Evolutionary conservation across 495 filamentous ascomycete species (phyloP), one percentile per base, ranked within the genome.

Genomic region (Articulospora tetracladia): DNA sequence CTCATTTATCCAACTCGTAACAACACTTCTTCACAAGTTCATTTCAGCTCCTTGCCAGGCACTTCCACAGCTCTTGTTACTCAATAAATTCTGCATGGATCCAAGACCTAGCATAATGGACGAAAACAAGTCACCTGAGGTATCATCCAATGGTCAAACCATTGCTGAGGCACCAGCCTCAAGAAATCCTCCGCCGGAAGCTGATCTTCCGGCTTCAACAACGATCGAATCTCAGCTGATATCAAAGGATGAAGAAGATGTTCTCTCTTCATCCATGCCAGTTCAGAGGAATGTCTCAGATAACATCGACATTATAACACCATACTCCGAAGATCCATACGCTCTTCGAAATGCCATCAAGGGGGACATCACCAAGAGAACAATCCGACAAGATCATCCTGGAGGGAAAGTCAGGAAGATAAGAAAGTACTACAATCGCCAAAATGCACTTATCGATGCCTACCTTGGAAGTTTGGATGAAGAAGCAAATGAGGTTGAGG

Each of bases 371-470:
- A 70, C 64, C 36, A 58, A 61, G 51, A 68, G 69, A 52, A 75
- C 78, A 63, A 72, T 80, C 63, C 73, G 75, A 54, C 64, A 68
- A 56, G 73, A 76, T 27, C 73, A 79, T 54, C 77, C 78, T 23
- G 68, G 72, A 25, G 75, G 74, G 8, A 72, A 77, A 63, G 73
- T 73, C 59, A 72, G 57, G 50, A 66, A 75, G 47, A 69, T 81
- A 36, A 76, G 76, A 63, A 79, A 77, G 66, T 83, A 82, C 66
- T 84, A 83, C 66, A 76, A 72, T 25, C 67, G 76, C 48, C 79
- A 82, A 59, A 83, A 84, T 57, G 71, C 78, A 36, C 74, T 81
- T 27, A 84, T 84, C 63, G 77, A 82, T 66, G 72, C 79, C 57
- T 82, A 83, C 56, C 71, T 84, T 23, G 72, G 75, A 19, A 79